Evolutionary conservation across 2,329 filamentous ascomycete genomes (phyloP).

Genomic region (Penicillium brevicompactum): DNA sequence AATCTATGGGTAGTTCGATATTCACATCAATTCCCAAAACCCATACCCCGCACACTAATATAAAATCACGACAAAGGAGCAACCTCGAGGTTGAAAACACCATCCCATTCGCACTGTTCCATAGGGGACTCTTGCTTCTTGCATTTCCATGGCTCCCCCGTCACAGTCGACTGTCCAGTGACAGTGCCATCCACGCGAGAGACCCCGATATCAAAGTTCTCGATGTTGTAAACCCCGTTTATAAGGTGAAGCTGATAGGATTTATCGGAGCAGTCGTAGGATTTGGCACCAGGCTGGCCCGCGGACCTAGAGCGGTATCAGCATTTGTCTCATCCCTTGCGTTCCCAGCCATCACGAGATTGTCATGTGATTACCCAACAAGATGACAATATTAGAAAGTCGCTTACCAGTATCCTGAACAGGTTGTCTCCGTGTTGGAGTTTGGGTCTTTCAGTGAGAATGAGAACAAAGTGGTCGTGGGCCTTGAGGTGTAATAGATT

Average conservation of each 20-base stretch:
- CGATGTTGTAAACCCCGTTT: slow-evolving; percentile 19
- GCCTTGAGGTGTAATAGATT: slow-evolving; percentile 9
- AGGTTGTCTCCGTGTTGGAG: slow-evolving; percentile 9
- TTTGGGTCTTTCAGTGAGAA: slow-evolving; percentile 20
- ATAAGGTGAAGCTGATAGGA: slow-evolving; percentile 17
- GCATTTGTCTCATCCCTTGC: not conserved
- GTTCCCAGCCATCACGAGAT: not conserved
- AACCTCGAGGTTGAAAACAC: slow-evolving; percentile 16
- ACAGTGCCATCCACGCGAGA: slow-evolving; percentile 12
- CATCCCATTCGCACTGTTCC: slow-evolving; percentile 16
- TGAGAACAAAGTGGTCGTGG: slow-evolving; percentile 4
- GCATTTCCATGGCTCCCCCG: slow-evolving; percentile 15
- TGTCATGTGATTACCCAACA: too few species aligned
- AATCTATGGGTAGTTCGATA: not conserved
- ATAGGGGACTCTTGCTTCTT: slow-evolving; percentile 10
- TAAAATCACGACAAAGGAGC: not conserved
- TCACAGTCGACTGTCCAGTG: slow-evolving; percentile 5
- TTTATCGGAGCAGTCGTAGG: slow-evolving; percentile 13
- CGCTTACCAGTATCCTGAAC: slow-evolving; percentile 17
- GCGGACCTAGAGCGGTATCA: slow-evolving; percentile 9
- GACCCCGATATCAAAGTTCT: slow-evolving; percentile 15
- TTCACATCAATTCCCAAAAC: too few species aligned
- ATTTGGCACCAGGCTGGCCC: slow-evolving; percentile 7
- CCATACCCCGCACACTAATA: not conserved
- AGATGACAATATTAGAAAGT: too few species aligned